These are phyloP conservation scores for Biscogniauxia sp. DNA, from an alignment of 2,329 filamentous ascomycete species.

Conservation along the genomic window DNA sequence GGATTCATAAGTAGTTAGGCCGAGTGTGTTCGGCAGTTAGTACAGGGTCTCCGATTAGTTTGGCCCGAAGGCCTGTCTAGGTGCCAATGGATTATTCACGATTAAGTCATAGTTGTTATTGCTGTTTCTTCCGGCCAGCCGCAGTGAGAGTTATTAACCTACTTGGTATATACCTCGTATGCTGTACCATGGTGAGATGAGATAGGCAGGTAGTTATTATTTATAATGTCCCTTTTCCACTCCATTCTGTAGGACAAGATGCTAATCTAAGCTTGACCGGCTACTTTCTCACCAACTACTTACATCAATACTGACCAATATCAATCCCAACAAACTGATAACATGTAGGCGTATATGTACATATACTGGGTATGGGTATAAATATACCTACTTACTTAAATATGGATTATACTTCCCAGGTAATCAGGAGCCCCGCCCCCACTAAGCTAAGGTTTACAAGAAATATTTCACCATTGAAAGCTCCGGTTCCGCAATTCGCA, in stretches of 20 bases:
- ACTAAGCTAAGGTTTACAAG: slow-evolving; percentile 5
- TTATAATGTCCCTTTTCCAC: no score
- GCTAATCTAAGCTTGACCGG: no score
- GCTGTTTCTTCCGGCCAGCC: neutral
- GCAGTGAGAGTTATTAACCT: no score
- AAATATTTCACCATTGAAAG: neutral
- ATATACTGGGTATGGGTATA: no score
- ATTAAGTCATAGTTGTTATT: neutral
- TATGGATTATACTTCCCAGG: neutral
- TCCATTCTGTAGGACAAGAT: no score
- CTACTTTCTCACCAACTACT: no score
- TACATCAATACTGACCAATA: no score
- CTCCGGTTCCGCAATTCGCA: slow-evolving; percentile 14
- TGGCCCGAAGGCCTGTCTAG: neutral
- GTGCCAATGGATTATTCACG: neutral
- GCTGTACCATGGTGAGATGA: neutral
- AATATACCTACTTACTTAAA: no score
- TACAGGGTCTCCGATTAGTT: neutral
- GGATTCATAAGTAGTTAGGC: neutral
- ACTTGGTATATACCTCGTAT: no score
- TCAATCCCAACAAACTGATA: no score
- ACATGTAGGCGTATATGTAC: no score
- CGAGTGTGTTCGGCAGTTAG: neutral
- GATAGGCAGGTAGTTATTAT: no score
- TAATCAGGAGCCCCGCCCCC: slow-evolving; percentile 16